Conservation (phyloP, 2,329 filamentous ascomycete genomes). For the Alternaria sp. region DNA sequence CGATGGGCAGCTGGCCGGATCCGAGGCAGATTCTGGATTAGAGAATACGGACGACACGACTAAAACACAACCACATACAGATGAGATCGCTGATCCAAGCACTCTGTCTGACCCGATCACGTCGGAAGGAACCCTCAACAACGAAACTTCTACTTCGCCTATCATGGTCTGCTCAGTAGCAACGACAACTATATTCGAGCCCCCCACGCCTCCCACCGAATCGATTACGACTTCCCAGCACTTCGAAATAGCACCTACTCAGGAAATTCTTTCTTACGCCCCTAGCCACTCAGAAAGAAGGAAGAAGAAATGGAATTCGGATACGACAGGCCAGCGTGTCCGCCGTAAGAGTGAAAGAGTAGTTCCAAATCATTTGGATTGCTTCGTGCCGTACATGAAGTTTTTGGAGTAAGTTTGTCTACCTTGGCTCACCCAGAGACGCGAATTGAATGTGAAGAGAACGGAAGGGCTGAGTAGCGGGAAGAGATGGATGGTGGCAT, state of each 20-base stretch:
- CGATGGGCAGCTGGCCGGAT: neutral
- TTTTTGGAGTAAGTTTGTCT: neutral
- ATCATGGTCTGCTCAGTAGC: neutral
- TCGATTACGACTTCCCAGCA: neutral
- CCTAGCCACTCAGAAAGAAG: neutral
- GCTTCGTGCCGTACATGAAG: neutral
- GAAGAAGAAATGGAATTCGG: neutral
- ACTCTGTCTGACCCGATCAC: neutral
- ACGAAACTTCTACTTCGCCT: neutral
- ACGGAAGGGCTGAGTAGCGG: neutral
- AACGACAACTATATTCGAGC: neutral
- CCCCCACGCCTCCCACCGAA: neutral
- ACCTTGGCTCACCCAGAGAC: neutral
- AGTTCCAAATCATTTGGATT: neutral
- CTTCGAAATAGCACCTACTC: neutral
- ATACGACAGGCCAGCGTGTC: neutral
- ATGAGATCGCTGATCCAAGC: neutral
- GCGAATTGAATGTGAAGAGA: neutral
- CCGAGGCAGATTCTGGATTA: neutral
- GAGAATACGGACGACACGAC: neutral
- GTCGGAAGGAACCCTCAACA: neutral
- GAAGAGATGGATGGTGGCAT: neutral
- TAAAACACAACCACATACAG: neutral
- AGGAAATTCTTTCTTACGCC: neutral
- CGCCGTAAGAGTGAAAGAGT: neutral